Base-by-base conservation (phyloP, 805 yeast genomes). In the Barnettozyma sucrosica region DNA sequence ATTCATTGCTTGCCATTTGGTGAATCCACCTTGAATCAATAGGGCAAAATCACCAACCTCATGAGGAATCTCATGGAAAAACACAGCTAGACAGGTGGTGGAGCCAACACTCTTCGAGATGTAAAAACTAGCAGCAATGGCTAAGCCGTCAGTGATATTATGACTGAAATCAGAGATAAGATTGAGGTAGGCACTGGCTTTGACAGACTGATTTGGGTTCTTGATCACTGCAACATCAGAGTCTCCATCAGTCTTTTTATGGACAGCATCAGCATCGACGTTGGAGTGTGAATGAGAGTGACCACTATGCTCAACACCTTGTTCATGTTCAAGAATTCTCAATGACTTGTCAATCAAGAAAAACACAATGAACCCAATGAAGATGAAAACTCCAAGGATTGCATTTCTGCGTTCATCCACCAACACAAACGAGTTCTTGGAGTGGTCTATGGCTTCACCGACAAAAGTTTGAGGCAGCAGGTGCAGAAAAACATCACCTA, bases 31-130 rank as follows among this genome's bases (percentile, higher is more conserved):
- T 56, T 81, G 80, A 51, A 82, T 75, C 50, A 85, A 67, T 23
- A 85, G 67, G 0, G 89, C 90, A 65, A 81, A 85, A 59, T 85
- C 93, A 42, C 92, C 90, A 51, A 85, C 76, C 59, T 84, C 89
- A 61, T 85, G 93, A 6, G 93, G 93, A 43, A 85, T 76, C 61
- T 85, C 93, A 61, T 85, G 93, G 64, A 82, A 75, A 51, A 84
- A 74, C 25, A 85, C 82, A 1, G 90, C 87, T 33, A 84, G 65
- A 20, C 85, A 77, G 0, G 90, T 83, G 2, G 84, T 74, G 21
- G 83, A 77, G 0, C 93, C 93, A 16, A 77, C 80, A 40, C 65
- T 68, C 45, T 74, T 72, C 36, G 82, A 72, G 41, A 74, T 74
- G 62, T 79, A 80, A 61, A 85, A 85, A 6, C 89, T 76, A 0